Conservation (phyloP, 2,329 filamentous ascomycete genomes). For the Lachnellula cervina region DNA sequence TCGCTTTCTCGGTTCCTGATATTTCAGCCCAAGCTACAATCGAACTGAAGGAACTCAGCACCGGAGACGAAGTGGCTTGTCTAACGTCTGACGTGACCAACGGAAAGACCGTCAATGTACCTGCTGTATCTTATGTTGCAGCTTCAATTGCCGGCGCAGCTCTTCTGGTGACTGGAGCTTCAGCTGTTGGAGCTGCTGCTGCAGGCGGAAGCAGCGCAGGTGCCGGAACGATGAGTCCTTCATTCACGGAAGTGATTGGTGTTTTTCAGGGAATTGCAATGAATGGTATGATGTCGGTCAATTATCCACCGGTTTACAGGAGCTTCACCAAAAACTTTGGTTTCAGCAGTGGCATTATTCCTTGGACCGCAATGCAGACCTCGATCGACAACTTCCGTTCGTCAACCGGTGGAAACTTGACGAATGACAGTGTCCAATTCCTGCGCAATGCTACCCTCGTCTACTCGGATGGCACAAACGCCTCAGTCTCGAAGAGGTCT, state of each 20-base stretch:
- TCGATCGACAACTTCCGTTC: constrained; percentile 80
- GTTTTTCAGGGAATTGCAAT: constrained; percentile 94
- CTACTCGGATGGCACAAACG: constrained; percentile 56
- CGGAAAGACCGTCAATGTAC: constrained; percentile 72
- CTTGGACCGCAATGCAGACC: constrained; percentile 74
- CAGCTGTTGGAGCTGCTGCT: constrained; percentile 59
- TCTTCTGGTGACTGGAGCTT: constrained; percentile 65
- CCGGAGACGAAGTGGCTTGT: constrained; percentile 66
- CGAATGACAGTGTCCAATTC: constrained; percentile 68
- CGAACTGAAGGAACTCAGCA: constrained; percentile 60
- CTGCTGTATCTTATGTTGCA: constrained; percentile 77
- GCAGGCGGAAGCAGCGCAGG: constrained; percentile 48
- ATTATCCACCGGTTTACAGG: constrained; percentile 80
- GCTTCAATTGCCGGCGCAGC: constrained; percentile 83
- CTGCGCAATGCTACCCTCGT: constrained; percentile 73
- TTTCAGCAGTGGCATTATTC: constrained; percentile 80
- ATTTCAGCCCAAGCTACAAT: constrained; percentile 82
- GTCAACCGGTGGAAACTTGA: constrained; percentile 81
- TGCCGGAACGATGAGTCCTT: constrained; percentile 66
- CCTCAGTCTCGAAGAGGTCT: constrained; percentile 50
- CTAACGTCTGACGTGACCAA: constrained; percentile 78
- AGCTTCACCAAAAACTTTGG: constrained; percentile 91
- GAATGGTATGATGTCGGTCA: constrained; percentile 93
- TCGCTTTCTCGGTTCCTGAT: constrained; percentile 88
- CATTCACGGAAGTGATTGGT: constrained; percentile 77